Base-by-base conservation (phyloP, 1,284 basidiomycete genomes). In the Rhodotorula sp. region DNA sequence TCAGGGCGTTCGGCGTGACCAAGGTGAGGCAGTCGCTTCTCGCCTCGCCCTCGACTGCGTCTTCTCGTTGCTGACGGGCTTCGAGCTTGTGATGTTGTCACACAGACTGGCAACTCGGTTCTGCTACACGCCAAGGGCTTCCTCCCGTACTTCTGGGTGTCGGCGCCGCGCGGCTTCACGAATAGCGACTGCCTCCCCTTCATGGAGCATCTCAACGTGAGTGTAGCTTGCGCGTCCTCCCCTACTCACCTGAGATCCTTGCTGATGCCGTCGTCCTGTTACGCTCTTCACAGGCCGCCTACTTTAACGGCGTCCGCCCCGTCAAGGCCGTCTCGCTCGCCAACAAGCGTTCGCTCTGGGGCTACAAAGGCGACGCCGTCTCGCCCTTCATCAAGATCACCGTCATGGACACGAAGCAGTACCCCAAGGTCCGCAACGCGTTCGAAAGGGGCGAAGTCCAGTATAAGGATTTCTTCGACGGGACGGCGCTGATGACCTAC, bases 401-500 rank as follows among this genome's bases (percentile, higher is more conserved):
- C 1, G 81, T 91, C 31, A 79, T 81, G 0, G 88, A 92, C 70
- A 89, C 90, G 7, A 88, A 85, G 73, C 85, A 83, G 70, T 80
- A 96, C 26, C 91, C 93, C 0, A 91, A 89, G 84, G 87, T 95
- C 64, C 85, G 92, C 90, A 92, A 92, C 92, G 79, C 91, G 66
- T 94, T 97, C 76, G 94, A 97, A 76, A 84, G 87, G 55, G 91
- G 88, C 34, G 90, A 94, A 81, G 86, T 90, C 72, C 81, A 83
- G 37, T 95, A 87, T 79, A 65, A 73, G 48, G 84, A 87, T 66
- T 86, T 85, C 57, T 92, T 92, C 76, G 76, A 82, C 24, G 86
- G 85, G 2, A 48, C 46, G 18, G 76, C 81, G 8, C 73, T 82
- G n/a, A 76, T 87, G 54, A 96, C 94, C 0, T 97, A 85, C 74